phyloP scores from a whole-genome alignment of 805 yeast species.

The Alloascoidea africana region DNA sequence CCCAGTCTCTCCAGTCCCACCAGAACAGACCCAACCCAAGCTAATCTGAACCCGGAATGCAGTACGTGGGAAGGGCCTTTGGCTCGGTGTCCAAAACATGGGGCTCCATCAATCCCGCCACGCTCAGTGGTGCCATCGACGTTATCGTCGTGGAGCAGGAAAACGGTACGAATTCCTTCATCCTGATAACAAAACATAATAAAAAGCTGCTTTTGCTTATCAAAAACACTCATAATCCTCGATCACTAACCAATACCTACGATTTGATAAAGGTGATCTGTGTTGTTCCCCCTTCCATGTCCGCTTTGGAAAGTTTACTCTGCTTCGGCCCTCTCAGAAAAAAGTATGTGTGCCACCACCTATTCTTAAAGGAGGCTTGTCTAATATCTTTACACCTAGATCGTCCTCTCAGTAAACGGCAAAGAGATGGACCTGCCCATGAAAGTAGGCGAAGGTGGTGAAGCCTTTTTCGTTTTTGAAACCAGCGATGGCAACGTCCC shows the following conservation, averaged over 20 bases:
- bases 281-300: conserved; percentile 96
- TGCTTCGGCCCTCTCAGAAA: conserved; percentile 88
- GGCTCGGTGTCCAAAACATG: conserved; percentile 93
- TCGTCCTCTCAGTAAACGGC: conserved; percentile 78
- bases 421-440: conserved; percentile 71
- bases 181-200: too few relatives aligned
- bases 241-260: conserved; percentile 8
- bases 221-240: conserved; percentile 4
- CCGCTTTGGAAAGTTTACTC: conserved; percentile 86
- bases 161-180: conserved; percentile 27
- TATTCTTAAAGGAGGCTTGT: background rate
- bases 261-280: conserved; percentile 32
- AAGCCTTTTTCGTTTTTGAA: conserved; percentile 93
- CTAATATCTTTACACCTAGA: conserved; percentile 18
- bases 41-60: too few relatives aligned
- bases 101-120: conserved; percentile 94
- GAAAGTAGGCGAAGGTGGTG: conserved; percentile 97
- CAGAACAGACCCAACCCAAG: background rate
- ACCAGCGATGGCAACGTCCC: conserved; percentile 60
- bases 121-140: conserved; percentile 93
- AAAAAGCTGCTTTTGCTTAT: too few relatives aligned
- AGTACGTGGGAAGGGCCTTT: conserved; percentile 90
- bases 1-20: background rate
- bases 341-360: conserved; percentile 21
- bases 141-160: conserved; percentile 88